Conservation (phyloP, 129 eudicot genomes). For the Rutidosis leptorrhynchoides region DNA sequence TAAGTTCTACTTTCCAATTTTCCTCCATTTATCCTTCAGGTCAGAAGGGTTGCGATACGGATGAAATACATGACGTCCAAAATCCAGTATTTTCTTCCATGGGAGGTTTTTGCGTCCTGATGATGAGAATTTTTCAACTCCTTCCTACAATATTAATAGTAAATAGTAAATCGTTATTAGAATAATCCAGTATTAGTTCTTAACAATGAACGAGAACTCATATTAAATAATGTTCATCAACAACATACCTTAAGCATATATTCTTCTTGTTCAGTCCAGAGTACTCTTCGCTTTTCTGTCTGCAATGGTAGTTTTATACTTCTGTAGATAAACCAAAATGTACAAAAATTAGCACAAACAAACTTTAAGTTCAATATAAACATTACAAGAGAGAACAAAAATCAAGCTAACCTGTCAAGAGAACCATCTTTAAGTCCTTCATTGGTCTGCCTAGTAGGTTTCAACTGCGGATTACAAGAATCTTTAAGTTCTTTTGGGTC, state of each 20-base stretch:
- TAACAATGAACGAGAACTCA: background rate
- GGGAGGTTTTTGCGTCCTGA: slow-evolving; percentile 44
- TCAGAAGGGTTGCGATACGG: slow-evolving; percentile 55
- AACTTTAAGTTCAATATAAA: slow-evolving; percentile 5
- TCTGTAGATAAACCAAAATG: slow-evolving; percentile 24
- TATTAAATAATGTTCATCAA: background rate
- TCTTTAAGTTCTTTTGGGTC: slow-evolving; percentile 7
- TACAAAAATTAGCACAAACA: background rate
- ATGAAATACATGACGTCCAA: slow-evolving; percentile 58
- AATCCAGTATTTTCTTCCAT: slow-evolving; percentile 72
- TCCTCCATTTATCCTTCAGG: slow-evolving; percentile 82
- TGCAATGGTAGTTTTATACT: slow-evolving; percentile 13
- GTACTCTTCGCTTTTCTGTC: slow-evolving; percentile 35
- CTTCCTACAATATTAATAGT: slow-evolving; percentile 44
- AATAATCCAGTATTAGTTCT: background rate
- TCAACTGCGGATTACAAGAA: slow-evolving; percentile 26
- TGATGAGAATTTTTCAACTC: slow-evolving; percentile 42
- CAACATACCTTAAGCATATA: slow-evolving; percentile 60
- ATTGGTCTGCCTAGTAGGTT: slow-evolving; percentile 13
- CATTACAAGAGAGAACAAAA: background rate
- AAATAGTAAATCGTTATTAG: background rate
- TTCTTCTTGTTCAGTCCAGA: slow-evolving; percentile 66
- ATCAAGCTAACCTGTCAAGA: slow-evolving; percentile 20
- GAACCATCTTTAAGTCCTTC: slow-evolving; percentile 24
- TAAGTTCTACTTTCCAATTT: slow-evolving; percentile 25